Percentiles rank a stretch among this genome's conserved stretches.
phyloP scores from a whole-genome alignment of 345 rosid genomes.

The Citrus maxima region DNA sequence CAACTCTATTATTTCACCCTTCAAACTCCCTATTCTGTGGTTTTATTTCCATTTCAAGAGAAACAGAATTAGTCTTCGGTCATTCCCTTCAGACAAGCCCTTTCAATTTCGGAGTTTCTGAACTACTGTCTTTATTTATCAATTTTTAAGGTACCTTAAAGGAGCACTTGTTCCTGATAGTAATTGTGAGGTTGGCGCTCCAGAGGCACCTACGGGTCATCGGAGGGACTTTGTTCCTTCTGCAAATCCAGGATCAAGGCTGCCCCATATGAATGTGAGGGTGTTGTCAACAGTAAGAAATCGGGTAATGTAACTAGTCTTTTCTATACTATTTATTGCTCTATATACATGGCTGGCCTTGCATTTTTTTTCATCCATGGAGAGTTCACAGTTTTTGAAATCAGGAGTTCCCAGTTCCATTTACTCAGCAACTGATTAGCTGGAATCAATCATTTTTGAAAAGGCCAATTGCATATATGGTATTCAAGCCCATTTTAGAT shows the following conservation, averaged over 20 bases:
- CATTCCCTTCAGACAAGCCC: not conserved
- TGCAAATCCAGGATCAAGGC: slow-evolving; percentile 79
- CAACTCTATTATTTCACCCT: not conserved
- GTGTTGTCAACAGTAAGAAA: slow-evolving; percentile 37
- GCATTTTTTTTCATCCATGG: not conserved
- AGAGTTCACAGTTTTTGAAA: not conserved
- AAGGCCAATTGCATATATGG: not conserved
- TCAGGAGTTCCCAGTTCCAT: not conserved
- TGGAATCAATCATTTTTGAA: not conserved
- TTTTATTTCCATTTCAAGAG: not conserved
- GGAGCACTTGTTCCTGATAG: slow-evolving; percentile 76
- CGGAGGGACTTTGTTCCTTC: slow-evolving; percentile 81
- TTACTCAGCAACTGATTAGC: not conserved
- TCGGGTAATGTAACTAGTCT: slow-evolving; percentile 32
- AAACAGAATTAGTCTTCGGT: not conserved
- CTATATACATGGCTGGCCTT: not conserved
- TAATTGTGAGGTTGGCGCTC: slow-evolving; percentile 20
- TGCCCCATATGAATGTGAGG: slow-evolving; percentile 75
- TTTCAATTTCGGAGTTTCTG: not conserved
- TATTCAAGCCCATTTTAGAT: not conserved
- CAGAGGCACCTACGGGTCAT: slow-evolving; percentile 58
- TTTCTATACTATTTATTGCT: not conserved
- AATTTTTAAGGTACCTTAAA: slow-evolving; percentile 52
- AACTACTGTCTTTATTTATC: slow-evolving; percentile 3
- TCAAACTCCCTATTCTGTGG: not conserved